These are phyloP conservation scores for Pseudocercospora cruenta DNA, from an alignment of 2,329 filamentous ascomycete genomes.

Conservation along the genomic window DNA sequence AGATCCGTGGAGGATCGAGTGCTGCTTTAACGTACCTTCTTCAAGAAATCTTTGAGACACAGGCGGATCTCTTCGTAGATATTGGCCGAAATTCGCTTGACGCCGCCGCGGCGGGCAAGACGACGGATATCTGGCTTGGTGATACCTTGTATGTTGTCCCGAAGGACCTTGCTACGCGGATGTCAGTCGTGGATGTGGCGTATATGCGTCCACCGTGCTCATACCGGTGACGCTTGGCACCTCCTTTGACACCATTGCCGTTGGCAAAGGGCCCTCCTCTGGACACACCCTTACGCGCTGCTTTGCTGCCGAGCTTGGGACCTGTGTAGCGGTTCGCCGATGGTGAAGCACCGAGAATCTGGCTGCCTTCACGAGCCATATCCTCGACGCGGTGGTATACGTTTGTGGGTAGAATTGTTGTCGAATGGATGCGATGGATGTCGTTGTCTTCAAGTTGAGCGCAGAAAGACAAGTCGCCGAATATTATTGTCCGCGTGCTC, in stretches of 20 bases:
- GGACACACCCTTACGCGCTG: not conserved
- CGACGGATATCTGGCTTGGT: constrained; percentile 72
- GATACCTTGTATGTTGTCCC: constrained; percentile 97
- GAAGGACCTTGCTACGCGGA: constrained; percentile 83
- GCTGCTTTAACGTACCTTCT: constrained; percentile 53
- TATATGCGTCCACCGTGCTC: too few species aligned
- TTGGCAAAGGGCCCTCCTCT: not conserved
- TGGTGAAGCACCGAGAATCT: not conserved
- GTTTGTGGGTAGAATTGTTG: not conserved
- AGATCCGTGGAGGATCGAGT: not conserved
- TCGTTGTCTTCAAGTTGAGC: too few species aligned
- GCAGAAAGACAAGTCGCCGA: too few species aligned
- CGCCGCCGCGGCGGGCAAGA: constrained; percentile 73
- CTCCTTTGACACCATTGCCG: not conserved
- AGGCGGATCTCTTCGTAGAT: constrained; percentile 67
- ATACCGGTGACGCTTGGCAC: constrained; percentile 14
- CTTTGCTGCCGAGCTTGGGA: not conserved
- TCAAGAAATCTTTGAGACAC: constrained; percentile 58
- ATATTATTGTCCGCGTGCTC: not conserved
- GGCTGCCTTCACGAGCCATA: not conserved
- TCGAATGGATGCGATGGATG: not conserved
- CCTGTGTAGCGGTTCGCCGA: not conserved
- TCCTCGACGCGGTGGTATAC: not conserved
- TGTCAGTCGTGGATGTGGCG: too few species aligned
- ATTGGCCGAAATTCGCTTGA: constrained; percentile 68